These are phyloP conservation scores for Sanguinoderma infundibulare DNA, from an alignment of 1,284 basidiomycete species.

Conservation along the genomic window DNA sequence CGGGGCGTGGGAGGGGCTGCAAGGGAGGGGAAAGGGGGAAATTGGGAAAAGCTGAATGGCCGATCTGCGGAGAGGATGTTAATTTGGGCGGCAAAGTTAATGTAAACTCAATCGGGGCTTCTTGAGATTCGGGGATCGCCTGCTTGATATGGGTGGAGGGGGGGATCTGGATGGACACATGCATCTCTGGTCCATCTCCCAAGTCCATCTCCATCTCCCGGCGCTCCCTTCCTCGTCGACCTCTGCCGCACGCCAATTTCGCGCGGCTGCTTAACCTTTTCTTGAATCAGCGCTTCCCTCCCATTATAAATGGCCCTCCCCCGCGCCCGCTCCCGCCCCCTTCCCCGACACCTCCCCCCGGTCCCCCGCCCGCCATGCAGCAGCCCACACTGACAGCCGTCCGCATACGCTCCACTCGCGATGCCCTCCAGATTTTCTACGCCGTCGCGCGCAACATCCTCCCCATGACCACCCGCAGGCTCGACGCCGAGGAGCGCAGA, in stretches of 20 bases:
- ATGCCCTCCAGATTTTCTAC: constrained; percentile 79
- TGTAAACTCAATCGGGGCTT: constrained; percentile 40
- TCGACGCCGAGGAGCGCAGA: constrained; percentile 72
- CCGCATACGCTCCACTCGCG: constrained; percentile 75
- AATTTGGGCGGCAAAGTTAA: constrained; percentile 32
- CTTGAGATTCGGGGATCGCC: constrained; percentile 40
- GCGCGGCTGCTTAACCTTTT: constrained; percentile 25
- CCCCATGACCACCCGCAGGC: constrained; percentile 75
- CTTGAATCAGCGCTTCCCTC: constrained; percentile 24
- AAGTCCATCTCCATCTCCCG: neutral
- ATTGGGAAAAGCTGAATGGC: constrained; percentile 22
- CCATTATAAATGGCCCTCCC: constrained; percentile 26
- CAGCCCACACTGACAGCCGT: constrained; percentile 74
- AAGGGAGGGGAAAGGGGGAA: constrained; percentile 1
- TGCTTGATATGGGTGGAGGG: constrained; percentile 25
- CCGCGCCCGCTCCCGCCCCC: constrained; percentile 23
- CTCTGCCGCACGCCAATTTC: constrained; percentile 7
- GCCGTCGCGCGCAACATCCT: constrained; percentile 70
- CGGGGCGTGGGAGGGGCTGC: neutral
- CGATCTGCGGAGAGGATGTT: constrained; percentile 31
- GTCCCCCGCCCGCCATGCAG: constrained; percentile 45
- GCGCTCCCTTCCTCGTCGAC: neutral
- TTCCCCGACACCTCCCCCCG: constrained; percentile 19
- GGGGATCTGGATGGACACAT: neutral
- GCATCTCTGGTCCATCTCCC: neutral